These are phyloP conservation scores for Candida sanyaensis DNA, from an alignment of 1,139 yeast species.

Conservation along the genomic window DNA sequence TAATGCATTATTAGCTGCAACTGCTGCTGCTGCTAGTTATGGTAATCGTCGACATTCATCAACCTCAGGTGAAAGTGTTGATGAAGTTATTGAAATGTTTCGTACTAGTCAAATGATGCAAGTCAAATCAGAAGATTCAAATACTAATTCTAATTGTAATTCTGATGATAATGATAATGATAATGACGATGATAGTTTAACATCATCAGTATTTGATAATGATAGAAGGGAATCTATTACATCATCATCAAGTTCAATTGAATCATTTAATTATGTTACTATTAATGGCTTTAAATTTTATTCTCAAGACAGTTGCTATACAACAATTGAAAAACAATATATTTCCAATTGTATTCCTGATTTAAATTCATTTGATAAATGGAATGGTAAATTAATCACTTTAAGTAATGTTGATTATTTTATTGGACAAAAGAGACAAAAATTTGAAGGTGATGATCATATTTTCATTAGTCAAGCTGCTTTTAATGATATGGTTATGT, in stretches of 20 bases:
- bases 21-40: conserved; percentile 27
- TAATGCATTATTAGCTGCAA: conserved; percentile 28
- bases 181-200: no score
- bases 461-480: conserved; percentile 13
- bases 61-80: not conserved
- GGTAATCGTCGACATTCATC: conserved; percentile 7
- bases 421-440: conserved; percentile 15
- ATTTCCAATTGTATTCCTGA: conserved; percentile 42
- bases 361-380: conserved; percentile 42
- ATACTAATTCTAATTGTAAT: not conserved
- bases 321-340: conserved; percentile 35
- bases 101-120: conserved; percentile 1
- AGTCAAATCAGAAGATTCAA: conserved; percentile 6
- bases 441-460: conserved; percentile 12
- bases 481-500: conserved; percentile 16
- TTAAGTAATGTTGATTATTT: conserved; percentile 31
- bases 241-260: conserved; percentile 11
- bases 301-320: conserved; percentile 27
- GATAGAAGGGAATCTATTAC: conserved; percentile 12
- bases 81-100: not conserved
- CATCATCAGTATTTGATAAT: conserved; percentile 10
- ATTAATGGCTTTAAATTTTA: conserved; percentile 22
- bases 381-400: conserved; percentile 36
- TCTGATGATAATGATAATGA: not conserved
- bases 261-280: conserved; percentile 2